phyloP scores from a whole-genome alignment of 2,329 filamentous ascomycete genomes.

The Fragosphaeria purpurea region DNA sequence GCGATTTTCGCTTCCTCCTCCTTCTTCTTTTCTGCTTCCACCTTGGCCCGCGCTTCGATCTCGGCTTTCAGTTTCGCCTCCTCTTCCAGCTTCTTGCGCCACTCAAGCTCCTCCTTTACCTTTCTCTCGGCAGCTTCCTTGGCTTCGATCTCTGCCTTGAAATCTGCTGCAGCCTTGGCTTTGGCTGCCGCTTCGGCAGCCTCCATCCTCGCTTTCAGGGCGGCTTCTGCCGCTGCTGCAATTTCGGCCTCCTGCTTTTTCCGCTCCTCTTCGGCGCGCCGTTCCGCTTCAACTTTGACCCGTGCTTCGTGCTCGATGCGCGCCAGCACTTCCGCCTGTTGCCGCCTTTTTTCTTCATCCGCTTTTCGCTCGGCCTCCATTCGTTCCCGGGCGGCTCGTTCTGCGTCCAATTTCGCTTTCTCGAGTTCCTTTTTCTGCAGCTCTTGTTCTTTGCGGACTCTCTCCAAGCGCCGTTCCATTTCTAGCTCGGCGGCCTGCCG shows the following conservation, averaged over 20 bases:
- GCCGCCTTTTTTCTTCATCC: constrained; percentile 24
- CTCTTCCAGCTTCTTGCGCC: constrained; percentile 37
- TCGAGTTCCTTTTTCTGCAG: constrained; percentile 38
- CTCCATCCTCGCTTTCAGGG: constrained; percentile 27
- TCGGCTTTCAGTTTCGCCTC: constrained; percentile 32
- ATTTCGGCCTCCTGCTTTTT: constrained; percentile 37
- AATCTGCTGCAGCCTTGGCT: constrained; percentile 28
- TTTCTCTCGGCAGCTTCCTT: constrained; percentile 18
- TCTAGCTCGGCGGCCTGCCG: constrained; percentile 20
- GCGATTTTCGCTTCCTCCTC: constrained; percentile 34
- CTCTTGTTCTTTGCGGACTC: constrained; percentile 30
- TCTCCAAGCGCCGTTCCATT: constrained; percentile 16
- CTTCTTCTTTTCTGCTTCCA: constrained; percentile 36
- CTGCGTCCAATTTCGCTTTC: constrained; percentile 35
- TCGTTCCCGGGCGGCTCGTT: constrained; percentile 30
- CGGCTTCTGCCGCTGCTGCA: constrained; percentile 26
- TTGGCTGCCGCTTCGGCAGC: constrained; percentile 35
- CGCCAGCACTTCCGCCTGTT: constrained; percentile 24
- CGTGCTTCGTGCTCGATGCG: constrained; percentile 25
- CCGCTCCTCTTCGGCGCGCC: constrained; percentile 29
- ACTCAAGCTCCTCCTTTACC: constrained; percentile 26
- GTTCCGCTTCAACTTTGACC: constrained; percentile 29
- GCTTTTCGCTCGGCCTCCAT: constrained; percentile 28
- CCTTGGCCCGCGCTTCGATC: constrained; percentile 32
- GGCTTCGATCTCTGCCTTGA: constrained; percentile 26